Percentiles rank a stretch among this genome's conserved stretches.
Evolutionary conservation across 2,329 filamentous ascomycete genomes (phyloP).

Genomic region (Orbilia ellipsospora): DNA sequence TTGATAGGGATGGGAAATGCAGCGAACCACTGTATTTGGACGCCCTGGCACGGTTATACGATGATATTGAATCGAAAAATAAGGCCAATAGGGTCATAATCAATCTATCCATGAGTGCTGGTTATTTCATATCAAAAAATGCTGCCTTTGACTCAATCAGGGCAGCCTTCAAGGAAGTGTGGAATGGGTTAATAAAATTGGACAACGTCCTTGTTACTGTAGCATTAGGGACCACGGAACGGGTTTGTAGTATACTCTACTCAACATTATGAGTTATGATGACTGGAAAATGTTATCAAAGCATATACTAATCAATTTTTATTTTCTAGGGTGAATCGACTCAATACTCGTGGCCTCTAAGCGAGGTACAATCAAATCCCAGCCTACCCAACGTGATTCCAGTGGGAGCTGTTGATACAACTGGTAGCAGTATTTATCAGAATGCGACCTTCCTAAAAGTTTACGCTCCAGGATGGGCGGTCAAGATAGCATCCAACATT

Average conservation of each 20-base stretch:
- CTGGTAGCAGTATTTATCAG: conserved; percentile 35
- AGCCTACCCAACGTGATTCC: conserved; percentile 19
- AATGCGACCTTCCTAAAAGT: conserved; percentile 16
- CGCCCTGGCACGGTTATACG: conserved; percentile 19
- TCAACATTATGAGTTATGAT: neutral
- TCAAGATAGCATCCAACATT: conserved; percentile 47
- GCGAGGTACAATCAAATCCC: neutral
- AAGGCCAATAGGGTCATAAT: conserved; percentile 15
- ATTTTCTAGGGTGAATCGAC: conserved; percentile 4
- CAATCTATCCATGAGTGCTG: conserved; percentile 43
- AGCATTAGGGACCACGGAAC: conserved; percentile 23
- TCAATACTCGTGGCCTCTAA: conserved; percentile 26
- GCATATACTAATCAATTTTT: neutral
- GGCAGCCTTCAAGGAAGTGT: conserved; percentile 7
- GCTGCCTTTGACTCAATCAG: neutral
- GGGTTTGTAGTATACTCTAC: conserved; percentile 23
- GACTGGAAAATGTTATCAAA: too few relatives aligned
- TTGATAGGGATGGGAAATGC: conserved; percentile 16
- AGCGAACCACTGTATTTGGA: conserved; percentile 24
- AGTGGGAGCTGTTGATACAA: conserved; percentile 34
- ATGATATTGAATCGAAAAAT: neutral
- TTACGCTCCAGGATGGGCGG: conserved; percentile 28
- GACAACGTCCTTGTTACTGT: conserved; percentile 25
- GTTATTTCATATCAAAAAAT: neutral
- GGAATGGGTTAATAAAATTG: conserved; percentile 5